phyloP scores from a whole-genome alignment of 352 stramenopile species.

The Phytopythium vexans region DNA sequence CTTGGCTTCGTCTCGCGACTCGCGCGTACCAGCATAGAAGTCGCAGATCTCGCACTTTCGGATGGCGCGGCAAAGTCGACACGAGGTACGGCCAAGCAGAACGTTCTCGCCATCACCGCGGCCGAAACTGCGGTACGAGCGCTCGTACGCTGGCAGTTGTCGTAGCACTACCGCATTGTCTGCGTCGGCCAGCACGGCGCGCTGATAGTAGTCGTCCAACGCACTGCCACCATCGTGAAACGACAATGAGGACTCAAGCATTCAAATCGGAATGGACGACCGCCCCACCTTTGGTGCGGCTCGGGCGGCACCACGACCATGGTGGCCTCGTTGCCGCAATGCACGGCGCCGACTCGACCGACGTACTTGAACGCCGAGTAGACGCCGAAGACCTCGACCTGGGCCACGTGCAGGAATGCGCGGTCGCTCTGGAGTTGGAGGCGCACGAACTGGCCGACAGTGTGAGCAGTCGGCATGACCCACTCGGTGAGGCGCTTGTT shows the following conservation, averaged over 20 bases:
- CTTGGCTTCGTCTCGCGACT: constrained; percentile 15
- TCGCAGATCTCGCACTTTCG: constrained; percentile 87
- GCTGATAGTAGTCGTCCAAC: constrained; percentile 82
- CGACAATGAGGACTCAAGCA: background rate
- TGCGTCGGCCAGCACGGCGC: constrained; percentile 88
- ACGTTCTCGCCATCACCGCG: constrained; percentile 25
- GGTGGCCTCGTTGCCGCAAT: constrained; percentile 87
- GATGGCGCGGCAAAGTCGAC: constrained; percentile 79
- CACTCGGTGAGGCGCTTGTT: constrained; percentile 86
- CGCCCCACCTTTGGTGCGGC: constrained; percentile 52
- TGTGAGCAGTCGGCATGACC: constrained; percentile 82
- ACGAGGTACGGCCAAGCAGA: constrained; percentile 15
- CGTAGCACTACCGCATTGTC: constrained; percentile 88
- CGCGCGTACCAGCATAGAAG: constrained; percentile 50
- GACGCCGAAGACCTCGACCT: constrained; percentile 91
- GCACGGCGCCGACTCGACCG: constrained; percentile 71
- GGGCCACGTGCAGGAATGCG: constrained; percentile 89
- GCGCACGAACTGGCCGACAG: constrained; percentile 71
- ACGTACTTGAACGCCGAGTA: constrained; percentile 83
- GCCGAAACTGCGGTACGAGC: constrained; percentile 73
- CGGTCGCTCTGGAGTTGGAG: constrained; percentile 84
- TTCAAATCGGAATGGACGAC: background rate
- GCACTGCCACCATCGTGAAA: constrained; percentile 17
- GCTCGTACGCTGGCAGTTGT: constrained; percentile 86
- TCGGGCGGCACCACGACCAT: constrained; percentile 80